Conservation (phyloP, 306 rosid species). For the Phaseolus lunatus region DNA sequence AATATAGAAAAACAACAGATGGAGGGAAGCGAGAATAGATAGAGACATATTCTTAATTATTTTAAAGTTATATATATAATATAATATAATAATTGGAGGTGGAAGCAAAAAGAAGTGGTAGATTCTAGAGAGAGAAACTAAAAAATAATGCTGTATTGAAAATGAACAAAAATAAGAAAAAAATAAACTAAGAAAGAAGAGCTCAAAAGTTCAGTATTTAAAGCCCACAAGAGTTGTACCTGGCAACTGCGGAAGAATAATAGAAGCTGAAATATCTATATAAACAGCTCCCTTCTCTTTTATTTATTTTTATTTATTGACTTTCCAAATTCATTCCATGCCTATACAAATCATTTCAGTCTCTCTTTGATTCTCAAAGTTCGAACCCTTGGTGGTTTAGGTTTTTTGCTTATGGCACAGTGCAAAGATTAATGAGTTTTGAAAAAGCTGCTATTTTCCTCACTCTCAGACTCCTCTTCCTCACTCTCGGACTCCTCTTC, state of each 20-base stretch:
- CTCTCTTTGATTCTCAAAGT: slow-evolving; percentile 29
- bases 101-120: slow-evolving; percentile 18
- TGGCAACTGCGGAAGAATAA: slow-evolving; percentile 36
- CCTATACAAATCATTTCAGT: background rate
- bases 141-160: background rate
- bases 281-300: slow-evolving; percentile 10
- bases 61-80: background rate
- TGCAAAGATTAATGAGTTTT: slow-evolving; percentile 53
- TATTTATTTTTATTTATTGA: background rate
- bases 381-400: slow-evolving; percentile 14
- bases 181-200: background rate
- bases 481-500: no score
- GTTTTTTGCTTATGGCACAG: slow-evolving; percentile 49
- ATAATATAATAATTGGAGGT: background rate
- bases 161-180: background rate
- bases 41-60: slow-evolving; percentile 9
- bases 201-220: slow-evolving; percentile 50
- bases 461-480: slow-evolving; percentile 17
- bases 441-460: slow-evolving; percentile 51
- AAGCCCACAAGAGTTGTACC: slow-evolving; percentile 25
- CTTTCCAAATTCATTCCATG: background rate
- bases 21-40: slow-evolving; percentile 38
- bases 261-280: slow-evolving; percentile 22
- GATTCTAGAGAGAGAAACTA: slow-evolving; percentile 49
- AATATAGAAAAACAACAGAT: slow-evolving; percentile 7